phyloP scores from a whole-genome alignment of 1,284 basidiomycete species.

The Puccinia hordei region DNA sequence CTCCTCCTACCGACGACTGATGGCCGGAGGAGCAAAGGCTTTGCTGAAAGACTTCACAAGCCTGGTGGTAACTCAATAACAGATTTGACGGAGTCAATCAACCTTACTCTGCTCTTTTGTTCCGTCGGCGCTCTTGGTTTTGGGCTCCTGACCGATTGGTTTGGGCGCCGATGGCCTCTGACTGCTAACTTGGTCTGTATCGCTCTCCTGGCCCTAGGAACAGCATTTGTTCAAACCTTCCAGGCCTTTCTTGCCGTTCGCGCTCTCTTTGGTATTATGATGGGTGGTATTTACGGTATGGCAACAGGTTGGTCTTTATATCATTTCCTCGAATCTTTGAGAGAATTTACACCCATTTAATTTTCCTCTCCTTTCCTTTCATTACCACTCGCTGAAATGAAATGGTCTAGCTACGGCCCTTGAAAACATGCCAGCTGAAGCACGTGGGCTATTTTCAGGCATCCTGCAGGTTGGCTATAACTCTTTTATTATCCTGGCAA shows the following conservation, averaged over 20 bases:
- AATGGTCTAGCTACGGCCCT: conserved; percentile 66
- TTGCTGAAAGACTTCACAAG: conserved; percentile 12
- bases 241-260: conserved; percentile 62
- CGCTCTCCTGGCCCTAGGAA: conserved; percentile 75
- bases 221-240: conserved; percentile 63
- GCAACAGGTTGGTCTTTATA: conserved; percentile 53
- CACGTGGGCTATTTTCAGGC: conserved; percentile 78
- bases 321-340: not conserved
- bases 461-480: conserved; percentile 75
- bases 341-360: conserved; percentile 5
- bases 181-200: conserved; percentile 71
- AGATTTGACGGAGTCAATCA: conserved; percentile 70
- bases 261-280: conserved; percentile 66
- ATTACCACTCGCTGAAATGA: conserved; percentile 23
- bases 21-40: not conserved
- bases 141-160: conserved; percentile 64
- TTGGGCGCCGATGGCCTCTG: conserved; percentile 89
- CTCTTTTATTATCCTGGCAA: conserved; percentile 69
- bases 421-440: conserved; percentile 83
- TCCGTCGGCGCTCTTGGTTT: conserved; percentile 83
- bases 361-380: conserved; percentile 3
- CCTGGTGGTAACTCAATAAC: conserved; percentile 53
- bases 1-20: not conserved
- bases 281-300: conserved; percentile 67
- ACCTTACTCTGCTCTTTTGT: conserved; percentile 86